Base-by-base conservation (phyloP, 768 basidiomycete genomes). In the Punctularia strigosozonata region DNA sequence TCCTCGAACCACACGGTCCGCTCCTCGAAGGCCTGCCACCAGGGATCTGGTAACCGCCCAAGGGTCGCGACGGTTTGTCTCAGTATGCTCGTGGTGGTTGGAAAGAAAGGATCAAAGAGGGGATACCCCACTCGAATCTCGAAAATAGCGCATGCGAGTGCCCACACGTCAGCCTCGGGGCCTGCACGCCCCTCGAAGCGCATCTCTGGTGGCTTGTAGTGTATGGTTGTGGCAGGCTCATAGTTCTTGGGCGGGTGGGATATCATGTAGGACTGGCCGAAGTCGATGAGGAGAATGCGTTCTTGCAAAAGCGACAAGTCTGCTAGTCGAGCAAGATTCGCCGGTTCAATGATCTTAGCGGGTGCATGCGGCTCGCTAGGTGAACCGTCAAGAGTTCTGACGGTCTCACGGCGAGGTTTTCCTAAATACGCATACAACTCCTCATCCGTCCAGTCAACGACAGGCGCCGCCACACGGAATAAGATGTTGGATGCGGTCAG, bases 111-210 rank as follows among this genome's bases (percentile, higher is more conserved):
- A 7, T 64, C 63, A 40, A 66, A 68, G 36, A 67, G 61, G 19
- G 65, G 41, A 26, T 45, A 56, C 4, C 65, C 64, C 20, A 64
- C 60, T n/a, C 64, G 58, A 40, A 66, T 62, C 49, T 66, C 59
- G 43, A 63, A 68, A 43, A 67, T 59, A 34, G 55, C 42, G 45
- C 67, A 69, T 42, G 44, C 66, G 15, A 68, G 50, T 3, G 56
- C 48, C 66, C 67, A 68, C 24, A 68, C 44, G 43, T 67, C 64
- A 10, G 66, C 28, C 34, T 42, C 45, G 25, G 55, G 35, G 24
- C 53, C 50, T 5, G 41, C 40, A 3, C 43, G 34, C 8, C 44
- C 46, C 40, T 60, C 65, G 44, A 64, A 65, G n/a, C 45, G 53
- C 8, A 49, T 39, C 43, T 67, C 63, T 18, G 62, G 66, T 0